Conservation (phyloP, 306 rosid species). For the Macrotyloma uniflorum region DNA sequence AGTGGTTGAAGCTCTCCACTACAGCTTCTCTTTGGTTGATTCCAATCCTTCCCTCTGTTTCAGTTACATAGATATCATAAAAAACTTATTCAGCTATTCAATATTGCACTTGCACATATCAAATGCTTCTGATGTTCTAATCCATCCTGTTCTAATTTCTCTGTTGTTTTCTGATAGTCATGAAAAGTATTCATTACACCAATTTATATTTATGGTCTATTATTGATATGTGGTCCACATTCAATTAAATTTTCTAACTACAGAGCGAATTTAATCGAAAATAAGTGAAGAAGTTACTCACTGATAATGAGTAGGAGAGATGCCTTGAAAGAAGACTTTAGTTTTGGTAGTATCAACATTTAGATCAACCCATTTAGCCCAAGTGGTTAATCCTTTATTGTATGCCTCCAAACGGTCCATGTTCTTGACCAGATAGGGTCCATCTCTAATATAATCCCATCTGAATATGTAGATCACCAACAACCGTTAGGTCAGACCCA, state of each 20-base stretch:
- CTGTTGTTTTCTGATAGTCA: neutral
- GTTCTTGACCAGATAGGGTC: constrained; percentile 54
- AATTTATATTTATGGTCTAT: neutral
- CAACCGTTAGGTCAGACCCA: neutral
- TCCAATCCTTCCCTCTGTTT: constrained; percentile 87
- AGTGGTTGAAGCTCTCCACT: constrained; percentile 73
- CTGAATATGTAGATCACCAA: constrained; percentile 43
- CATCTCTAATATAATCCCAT: constrained; percentile 84
- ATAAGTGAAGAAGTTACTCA: constrained; percentile 48
- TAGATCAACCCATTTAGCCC: constrained; percentile 91
- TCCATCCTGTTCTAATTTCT: neutral
- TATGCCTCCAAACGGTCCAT: constrained; percentile 87
- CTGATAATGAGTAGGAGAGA: constrained; percentile 94
- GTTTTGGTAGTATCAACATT: constrained; percentile 78
- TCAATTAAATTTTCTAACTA: neutral
- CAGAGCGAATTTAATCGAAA: neutral
- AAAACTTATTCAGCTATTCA: neutral
- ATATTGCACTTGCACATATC: neutral
- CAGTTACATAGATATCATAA: constrained; percentile 3
- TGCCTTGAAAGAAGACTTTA: constrained; percentile 87
- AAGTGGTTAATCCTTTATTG: constrained; percentile 73
- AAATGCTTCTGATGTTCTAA: neutral
- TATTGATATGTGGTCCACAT: neutral
- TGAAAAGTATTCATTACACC: neutral
- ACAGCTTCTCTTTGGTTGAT: constrained; percentile 71